Evolutionary conservation across 2,329 filamentous ascomycete genomes (phyloP), one percentile per base, ranked within the genome.

Genomic region (Epicoccum nigrum): DNA sequence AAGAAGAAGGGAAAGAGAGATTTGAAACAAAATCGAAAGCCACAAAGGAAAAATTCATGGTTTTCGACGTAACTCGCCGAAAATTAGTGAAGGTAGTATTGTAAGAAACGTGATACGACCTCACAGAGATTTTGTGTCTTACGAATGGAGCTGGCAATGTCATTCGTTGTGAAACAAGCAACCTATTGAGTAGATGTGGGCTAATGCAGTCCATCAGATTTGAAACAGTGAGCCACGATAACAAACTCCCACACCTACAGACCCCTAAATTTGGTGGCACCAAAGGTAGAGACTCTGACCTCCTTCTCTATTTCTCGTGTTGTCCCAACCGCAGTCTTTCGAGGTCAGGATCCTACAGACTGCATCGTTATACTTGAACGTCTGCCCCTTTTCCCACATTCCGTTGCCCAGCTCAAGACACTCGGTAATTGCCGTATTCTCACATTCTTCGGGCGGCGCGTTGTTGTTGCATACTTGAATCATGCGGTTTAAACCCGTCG

Each of bases 391-490:
- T 51, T 67, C 68, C 67, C 65, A 72, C 46, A 65, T 13, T 4
- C 68, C 69, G 52, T 64, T 68, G 2, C 65, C 68, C 47, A 70
- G 45, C 56, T 72, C 69, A 43, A 70, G 64, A 31, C 68, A 70
- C 59, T 72, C 67, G 0, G 65, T 70, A 9, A 72, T 42, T 0
- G 65, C 68, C 35, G 59, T 64, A 7, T 68, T 67, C 39, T 67
- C 58, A 20, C 60, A 62, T n/a, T 68, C 63, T 4, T 59, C 63
- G 0, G 38, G 37, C 0, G 38, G 21, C n/a, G 49, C 42, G 2
- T 58, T 55, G 8, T 64, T 61, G 11, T 67, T 63, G 17, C 62
- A 63, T 21, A 70, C 59, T 35, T 64, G 58, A 11, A 72, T 71
- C 27, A 72, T 27, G 4, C 67, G 56, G 32, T 71, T 70, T 7